A percentile compares a stretch with the other conserved stretches of the same genome.
These are phyloP conservation scores for Microbotryum silenes-acaulis DNA, from an alignment of 1,284 basidiomycete genomes.

Conservation along the genomic window DNA sequence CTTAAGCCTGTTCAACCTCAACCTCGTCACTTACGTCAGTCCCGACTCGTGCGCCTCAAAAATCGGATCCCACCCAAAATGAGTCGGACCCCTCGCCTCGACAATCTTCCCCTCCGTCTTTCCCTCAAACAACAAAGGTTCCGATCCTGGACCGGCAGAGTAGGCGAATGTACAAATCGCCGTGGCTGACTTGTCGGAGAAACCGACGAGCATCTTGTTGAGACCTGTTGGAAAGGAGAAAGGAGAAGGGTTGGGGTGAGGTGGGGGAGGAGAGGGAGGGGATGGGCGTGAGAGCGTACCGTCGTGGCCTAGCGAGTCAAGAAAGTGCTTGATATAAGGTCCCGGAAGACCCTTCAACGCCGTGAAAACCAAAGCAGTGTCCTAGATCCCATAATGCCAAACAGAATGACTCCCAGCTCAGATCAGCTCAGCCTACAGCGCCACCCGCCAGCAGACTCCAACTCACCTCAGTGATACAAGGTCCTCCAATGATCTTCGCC, in stretches of 20 bases:
- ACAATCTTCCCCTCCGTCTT: constrained; percentile 82
- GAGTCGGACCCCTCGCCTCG: constrained; percentile 61
- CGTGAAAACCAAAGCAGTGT: constrained; percentile 86
- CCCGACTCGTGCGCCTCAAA: constrained; percentile 67
- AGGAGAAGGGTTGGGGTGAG: neutral
- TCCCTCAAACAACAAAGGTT: constrained; percentile 85
- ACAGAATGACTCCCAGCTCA: neutral
- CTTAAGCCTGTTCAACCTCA: neutral
- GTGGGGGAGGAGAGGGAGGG: neutral
- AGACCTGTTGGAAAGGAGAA: constrained; percentile 50
- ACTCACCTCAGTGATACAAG: constrained; percentile 75
- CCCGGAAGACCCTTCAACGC: constrained; percentile 86
- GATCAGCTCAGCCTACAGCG: no score
- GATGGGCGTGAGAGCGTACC: constrained; percentile 41
- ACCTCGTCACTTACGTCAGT: constrained; percentile 54
- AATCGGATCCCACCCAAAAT: constrained; percentile 68
- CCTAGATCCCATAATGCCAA: constrained; percentile 39
- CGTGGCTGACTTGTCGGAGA: constrained; percentile 68
- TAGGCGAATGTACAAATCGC: constrained; percentile 96
- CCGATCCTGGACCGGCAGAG: constrained; percentile 63
- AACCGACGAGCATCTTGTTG: constrained; percentile 77
- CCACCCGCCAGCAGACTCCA: neutral
- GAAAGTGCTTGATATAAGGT: constrained; percentile 93
- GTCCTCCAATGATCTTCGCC: constrained; percentile 66
- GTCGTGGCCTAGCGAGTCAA: constrained; percentile 69